A percentile compares a stretch with the other conserved stretches of the same genome.
phyloP scores from a whole-genome alignment of 441 rosid species.

The Flueggea neowawraea region DNA sequence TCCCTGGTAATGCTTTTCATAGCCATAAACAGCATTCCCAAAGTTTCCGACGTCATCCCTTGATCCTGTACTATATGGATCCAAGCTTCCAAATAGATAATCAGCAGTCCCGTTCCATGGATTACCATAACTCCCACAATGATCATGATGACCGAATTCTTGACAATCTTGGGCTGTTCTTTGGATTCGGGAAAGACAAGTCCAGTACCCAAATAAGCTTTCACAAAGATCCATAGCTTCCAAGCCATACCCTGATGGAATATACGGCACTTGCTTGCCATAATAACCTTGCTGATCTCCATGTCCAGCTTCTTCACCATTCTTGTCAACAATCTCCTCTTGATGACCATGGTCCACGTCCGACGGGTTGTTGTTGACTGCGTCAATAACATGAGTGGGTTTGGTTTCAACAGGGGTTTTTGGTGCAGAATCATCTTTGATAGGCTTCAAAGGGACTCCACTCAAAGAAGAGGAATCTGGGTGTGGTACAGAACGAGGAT shows the following conservation, averaged over 20 bases:
- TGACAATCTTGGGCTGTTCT: conserved; percentile 25
- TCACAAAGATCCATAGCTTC: conserved; percentile 83
- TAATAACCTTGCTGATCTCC: conserved; percentile 3
- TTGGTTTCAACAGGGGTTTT: neutral
- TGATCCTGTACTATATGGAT: conserved; percentile 42
- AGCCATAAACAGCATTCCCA: conserved; percentile 13
- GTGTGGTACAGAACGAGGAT: conserved; percentile 36
- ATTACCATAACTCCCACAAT: conserved; percentile 23
- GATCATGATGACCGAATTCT: conserved; percentile 18
- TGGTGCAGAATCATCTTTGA: neutral
- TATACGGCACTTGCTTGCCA: conserved; percentile 17
- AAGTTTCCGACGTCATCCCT: conserved; percentile 18
- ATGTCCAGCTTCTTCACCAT: conserved; percentile 16
- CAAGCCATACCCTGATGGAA: conserved; percentile 70
- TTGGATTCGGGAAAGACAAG: conserved; percentile 39
- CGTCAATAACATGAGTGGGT: neutral
- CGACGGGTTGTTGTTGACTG: neutral
- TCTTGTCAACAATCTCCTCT: neutral
- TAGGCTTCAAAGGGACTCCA: conserved; percentile 15
- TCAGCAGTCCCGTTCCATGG: conserved; percentile 59
- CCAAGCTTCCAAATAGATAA: conserved; percentile 61
- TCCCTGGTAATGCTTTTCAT: conserved; percentile 20
- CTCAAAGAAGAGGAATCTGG: conserved; percentile 11
- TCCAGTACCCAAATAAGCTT: conserved; percentile 69
- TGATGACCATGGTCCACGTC: neutral